Evolutionary conservation across 1,284 basidiomycete genomes (phyloP), one percentile per base, ranked within the genome.

Genomic region (Agroathelia rolfsii): DNA sequence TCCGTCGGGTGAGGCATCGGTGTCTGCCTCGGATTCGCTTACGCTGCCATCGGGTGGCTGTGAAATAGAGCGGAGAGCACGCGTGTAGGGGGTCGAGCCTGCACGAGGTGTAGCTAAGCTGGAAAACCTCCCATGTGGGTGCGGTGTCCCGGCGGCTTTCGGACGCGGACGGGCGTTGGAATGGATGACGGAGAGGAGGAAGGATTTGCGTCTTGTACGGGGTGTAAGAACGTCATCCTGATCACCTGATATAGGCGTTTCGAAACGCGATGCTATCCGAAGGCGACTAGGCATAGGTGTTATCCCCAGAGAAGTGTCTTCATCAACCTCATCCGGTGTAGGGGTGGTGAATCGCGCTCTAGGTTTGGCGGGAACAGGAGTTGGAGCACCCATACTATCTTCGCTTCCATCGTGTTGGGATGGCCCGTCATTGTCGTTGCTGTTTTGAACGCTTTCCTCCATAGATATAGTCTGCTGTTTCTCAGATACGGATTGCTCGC

Each of bases 111-210:
- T 57, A 7, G 47, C 45, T 11, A 49, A 38, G 18, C 46, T 37
- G 27, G 51, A 35, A 20, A 36, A 12, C 16, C 53, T 56, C 32
- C 55, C 54, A 13, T 64, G 61, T 4, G 72, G 76, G 51, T 79
- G 76, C 12, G 82, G 82, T 2, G 80, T 82, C n/a, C n/a, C n/a
- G 7, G 70, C 64, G 33, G 66, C 53, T 36, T 69, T 72, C 41
- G 79, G 60, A 4, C 77, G 68, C 0, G 82, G 81, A n/a, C 80
- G 70, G 1, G 78, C 60, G 3, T 74, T 79, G 3, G 80, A 82
- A 49, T 85, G 79, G 48, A 85, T 81, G 12, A 86, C 75, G 3
- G 75, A 75, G 21, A 86, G 63, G 5, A 86, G 65, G 57, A 86
- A 85, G 1, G 81, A 83, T 12, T 71, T 67, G 26, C 77, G 72